These are phyloP conservation scores for Mortierella sp. DNA, from an alignment of 371 early-diverging fungal genomes.

Conservation along the genomic window DNA sequence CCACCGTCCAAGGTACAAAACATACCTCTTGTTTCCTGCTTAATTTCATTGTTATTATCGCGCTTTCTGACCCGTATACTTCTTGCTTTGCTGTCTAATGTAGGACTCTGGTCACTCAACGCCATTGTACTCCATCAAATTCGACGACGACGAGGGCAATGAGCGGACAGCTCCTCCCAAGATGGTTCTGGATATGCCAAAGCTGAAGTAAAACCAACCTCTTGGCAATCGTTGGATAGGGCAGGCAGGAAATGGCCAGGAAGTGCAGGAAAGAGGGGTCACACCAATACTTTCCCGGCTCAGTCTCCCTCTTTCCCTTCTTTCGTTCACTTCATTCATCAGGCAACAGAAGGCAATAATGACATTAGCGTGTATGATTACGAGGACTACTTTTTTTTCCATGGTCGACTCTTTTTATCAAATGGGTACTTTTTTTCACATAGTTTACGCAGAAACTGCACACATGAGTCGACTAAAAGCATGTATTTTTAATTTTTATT, in stretches of 20 bases:
- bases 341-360: not conserved
- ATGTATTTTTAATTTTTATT: not conserved
- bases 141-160: slow-evolving; percentile 55
- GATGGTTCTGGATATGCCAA: slow-evolving; percentile 74
- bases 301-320: not conserved
- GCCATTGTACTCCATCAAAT: slow-evolving; percentile 51
- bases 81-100: not conserved
- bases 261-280: not conserved
- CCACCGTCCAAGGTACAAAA: slow-evolving; percentile 77
- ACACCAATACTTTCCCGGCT: not conserved
- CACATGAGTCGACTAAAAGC: not conserved
- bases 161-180: slow-evolving; percentile 49
- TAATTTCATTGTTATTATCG: not conserved
- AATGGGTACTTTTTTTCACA: not conserved
- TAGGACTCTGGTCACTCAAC: slow-evolving; percentile 38
- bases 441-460: not conserved
- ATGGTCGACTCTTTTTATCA: not conserved
- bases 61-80: not conserved
- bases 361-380: slow-evolving; percentile 10
- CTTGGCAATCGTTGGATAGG: not conserved
- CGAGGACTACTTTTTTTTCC: not conserved
- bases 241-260: not conserved
- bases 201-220: slow-evolving; percentile 57
- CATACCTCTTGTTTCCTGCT: not conserved
- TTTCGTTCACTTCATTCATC: not conserved